phyloP scores from a whole-genome alignment of 1,139 yeast species.

The Pichia norvegensis region DNA sequence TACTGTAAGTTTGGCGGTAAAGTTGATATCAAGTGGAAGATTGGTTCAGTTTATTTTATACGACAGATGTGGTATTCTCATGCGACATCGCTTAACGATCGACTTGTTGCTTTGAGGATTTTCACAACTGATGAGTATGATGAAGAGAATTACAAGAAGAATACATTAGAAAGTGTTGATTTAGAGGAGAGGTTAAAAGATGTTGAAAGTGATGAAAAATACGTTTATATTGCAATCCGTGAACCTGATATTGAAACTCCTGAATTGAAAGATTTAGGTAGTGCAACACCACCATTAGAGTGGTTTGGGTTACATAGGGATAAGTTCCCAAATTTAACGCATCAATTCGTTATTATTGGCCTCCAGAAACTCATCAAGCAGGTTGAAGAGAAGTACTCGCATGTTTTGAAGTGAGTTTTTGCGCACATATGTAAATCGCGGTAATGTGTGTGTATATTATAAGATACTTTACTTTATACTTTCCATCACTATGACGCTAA shows the following conservation, averaged over 20 bases:
- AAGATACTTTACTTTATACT: neutral
- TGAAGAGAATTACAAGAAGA: conserved; percentile 24
- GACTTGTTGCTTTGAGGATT: conserved; percentile 33
- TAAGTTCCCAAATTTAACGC: conserved; percentile 78
- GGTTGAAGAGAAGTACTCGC: conserved; percentile 45
- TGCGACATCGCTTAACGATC: conserved; percentile 45
- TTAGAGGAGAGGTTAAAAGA: conserved; percentile 55
- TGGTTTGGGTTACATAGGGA: conserved; percentile 94
- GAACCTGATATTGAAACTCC: conserved; percentile 87
- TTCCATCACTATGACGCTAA: neutral
- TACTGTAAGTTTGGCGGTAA: conserved; percentile 77
- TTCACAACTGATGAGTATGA: conserved; percentile 32
- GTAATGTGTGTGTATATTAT: conserved; percentile 7
- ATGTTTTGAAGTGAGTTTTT: conserved; percentile 24
- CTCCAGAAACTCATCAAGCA: conserved; percentile 68
- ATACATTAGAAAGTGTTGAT: conserved; percentile 30
- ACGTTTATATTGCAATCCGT: conserved; percentile 53
- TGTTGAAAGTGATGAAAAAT: conserved; percentile 55
- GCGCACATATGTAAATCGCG: neutral
- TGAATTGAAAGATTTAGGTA: conserved; percentile 81
- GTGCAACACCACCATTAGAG: conserved; percentile 95
- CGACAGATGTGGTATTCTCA: conserved; percentile 88
- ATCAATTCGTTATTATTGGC: conserved; percentile 65
- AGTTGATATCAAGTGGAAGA: conserved; percentile 87
- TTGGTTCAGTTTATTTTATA: conserved; percentile 86